A percentile compares a stretch with the other conserved stretches of the same genome.
phyloP scores from a whole-genome alignment of 2,329 filamentous ascomycete genomes.

The Fonsecaea multimorphosa region DNA sequence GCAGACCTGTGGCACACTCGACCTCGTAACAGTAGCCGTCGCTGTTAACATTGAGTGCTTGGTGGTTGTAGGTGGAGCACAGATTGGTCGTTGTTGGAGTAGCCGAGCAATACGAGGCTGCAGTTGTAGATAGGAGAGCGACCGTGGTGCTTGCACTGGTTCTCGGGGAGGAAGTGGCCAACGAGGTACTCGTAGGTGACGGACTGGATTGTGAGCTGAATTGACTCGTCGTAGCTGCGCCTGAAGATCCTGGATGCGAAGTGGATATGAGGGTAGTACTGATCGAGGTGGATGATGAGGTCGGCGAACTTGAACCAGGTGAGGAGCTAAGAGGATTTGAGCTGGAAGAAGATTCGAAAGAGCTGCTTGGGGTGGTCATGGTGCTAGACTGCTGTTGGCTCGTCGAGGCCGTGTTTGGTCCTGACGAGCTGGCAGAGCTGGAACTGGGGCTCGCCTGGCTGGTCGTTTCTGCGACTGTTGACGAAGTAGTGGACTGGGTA shows the following conservation, averaged over 20 bases:
- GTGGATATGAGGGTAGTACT: neutral
- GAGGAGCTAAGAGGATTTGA: neutral
- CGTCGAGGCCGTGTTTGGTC: neutral
- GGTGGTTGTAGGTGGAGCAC: constrained; percentile 33
- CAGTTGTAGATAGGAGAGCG: constrained; percentile 24
- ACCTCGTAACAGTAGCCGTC: constrained; percentile 35
- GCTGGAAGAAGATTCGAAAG: neutral
- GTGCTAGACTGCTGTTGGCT: constrained; percentile 14
- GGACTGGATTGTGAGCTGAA: constrained; percentile 8
- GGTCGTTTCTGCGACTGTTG: neutral
- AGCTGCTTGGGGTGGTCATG: neutral
- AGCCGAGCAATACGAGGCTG: constrained; percentile 21
- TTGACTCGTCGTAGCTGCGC: neutral
- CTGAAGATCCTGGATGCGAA: constrained; percentile 2
- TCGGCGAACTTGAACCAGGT: neutral
- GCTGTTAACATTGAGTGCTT: constrained; percentile 33
- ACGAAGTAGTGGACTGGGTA: neutral
- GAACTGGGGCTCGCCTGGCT: neutral
- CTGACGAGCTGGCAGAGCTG: constrained; percentile 4
- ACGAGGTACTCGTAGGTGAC: constrained; percentile 49
- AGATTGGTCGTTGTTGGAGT: constrained; percentile 27
- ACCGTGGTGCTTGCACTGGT: constrained; percentile 38
- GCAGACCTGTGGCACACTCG: constrained; percentile 28
- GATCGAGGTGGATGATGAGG: neutral
- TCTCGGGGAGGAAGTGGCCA: constrained; percentile 35